These are phyloP conservation scores for Diaporthe eres DNA, from an alignment of 2,329 filamentous ascomycete genomes.

Conservation along the genomic window DNA sequence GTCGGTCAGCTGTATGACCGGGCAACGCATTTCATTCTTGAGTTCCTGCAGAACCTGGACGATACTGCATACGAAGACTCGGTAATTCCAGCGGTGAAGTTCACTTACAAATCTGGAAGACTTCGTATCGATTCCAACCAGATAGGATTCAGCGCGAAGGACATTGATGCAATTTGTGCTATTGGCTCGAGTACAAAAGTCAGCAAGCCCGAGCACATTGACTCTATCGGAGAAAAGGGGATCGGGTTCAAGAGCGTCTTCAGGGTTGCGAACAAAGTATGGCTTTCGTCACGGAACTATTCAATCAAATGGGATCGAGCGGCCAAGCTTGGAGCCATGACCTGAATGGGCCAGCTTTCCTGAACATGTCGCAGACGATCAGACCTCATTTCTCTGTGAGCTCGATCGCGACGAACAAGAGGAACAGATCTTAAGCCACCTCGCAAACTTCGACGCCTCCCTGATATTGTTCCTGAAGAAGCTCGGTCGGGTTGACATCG, in stretches of 20 bases:
- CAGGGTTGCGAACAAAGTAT: background rate
- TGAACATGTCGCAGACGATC: background rate
- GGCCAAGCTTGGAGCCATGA: background rate
- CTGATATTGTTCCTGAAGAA: background rate
- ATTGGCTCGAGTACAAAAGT: background rate
- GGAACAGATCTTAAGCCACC: background rate
- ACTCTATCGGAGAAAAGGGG: background rate
- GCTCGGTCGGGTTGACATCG: background rate
- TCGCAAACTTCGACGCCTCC: background rate
- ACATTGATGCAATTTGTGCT: background rate
- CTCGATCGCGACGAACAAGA: background rate
- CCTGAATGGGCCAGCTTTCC: background rate
- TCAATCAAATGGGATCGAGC: background rate
- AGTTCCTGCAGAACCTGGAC: background rate
- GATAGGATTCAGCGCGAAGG: background rate
- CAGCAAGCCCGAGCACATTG: background rate
- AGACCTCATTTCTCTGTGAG: background rate
- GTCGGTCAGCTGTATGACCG: background rate
- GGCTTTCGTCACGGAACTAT: background rate
- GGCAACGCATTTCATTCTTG: background rate
- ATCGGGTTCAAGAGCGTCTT: slow-evolving; percentile 5
- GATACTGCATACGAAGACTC: background rate
- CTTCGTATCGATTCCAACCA: background rate
- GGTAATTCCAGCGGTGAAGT: background rate
- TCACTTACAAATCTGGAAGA: background rate